phyloP scores from a whole-genome alignment of 148 eudicot species.

The Cornus florida region DNA sequence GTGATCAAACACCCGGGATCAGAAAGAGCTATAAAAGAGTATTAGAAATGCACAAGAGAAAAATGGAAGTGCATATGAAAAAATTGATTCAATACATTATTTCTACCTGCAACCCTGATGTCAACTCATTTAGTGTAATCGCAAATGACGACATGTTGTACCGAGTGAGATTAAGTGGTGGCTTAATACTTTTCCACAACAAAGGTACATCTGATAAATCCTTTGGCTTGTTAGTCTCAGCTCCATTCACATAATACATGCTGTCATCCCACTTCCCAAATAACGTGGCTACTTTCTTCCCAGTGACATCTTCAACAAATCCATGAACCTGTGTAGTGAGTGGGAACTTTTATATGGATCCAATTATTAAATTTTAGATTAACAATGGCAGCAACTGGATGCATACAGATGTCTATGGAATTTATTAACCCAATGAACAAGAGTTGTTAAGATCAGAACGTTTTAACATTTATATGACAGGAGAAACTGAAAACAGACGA shows the following conservation, averaged over 20 bases:
- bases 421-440: too few species aligned
- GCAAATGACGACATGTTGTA: slow-evolving; percentile 86
- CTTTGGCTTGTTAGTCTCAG: slow-evolving; percentile 49
- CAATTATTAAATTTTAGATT: not conserved
- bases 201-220: slow-evolving; percentile 51
- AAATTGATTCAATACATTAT: slow-evolving; percentile 14
- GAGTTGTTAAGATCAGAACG: not conserved
- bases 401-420: not conserved
- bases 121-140: slow-evolving; percentile 82
- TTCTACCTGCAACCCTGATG: slow-evolving; percentile 80
- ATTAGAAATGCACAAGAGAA: slow-evolving; percentile 24
- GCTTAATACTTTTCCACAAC: slow-evolving; percentile 73
- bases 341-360: not conserved
- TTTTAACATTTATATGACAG: not conserved
- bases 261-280: slow-evolving; percentile 88
- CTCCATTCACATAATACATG: slow-evolving; percentile 60
- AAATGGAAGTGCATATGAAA: slow-evolving; percentile 15
- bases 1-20: slow-evolving; percentile 42
- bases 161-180: slow-evolving; percentile 61
- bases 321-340: slow-evolving; percentile 67
- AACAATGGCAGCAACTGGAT: not conserved
- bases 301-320: slow-evolving; percentile 63
- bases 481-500: not conserved
- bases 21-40: slow-evolving; percentile 35
- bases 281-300: slow-evolving; percentile 62